Evolutionary conservation across 2,329 filamentous ascomycete genomes (phyloP).

Genomic region (Arthroderma sp.): DNA sequence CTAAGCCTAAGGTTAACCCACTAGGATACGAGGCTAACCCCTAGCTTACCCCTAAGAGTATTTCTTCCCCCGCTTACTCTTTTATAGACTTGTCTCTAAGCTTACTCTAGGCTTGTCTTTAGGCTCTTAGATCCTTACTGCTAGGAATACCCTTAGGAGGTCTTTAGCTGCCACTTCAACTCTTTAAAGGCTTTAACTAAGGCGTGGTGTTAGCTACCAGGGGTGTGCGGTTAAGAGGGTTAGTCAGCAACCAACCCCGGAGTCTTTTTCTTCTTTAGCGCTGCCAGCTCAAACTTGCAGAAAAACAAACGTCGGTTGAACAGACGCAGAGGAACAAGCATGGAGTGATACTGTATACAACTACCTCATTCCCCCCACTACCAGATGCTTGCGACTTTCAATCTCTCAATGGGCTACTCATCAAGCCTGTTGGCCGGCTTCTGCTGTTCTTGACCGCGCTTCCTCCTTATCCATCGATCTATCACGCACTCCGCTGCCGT

Average conservation of each 20-base stretch:
- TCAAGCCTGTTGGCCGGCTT: conserved; percentile 11
- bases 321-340: neutral
- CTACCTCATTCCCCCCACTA: neutral
- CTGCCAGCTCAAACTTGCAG: neutral
- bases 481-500: neutral
- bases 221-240: too few species aligned
- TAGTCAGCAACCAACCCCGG: neutral
- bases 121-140: too few species aligned
- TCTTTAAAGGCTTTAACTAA: too few species aligned
- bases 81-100: too few species aligned
- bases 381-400: conserved; percentile 1
- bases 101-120: neutral
- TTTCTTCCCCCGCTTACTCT: too few species aligned
- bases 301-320: neutral
- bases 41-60: too few species aligned
- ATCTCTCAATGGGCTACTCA: conserved; percentile 11
- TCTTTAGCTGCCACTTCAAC: too few species aligned
- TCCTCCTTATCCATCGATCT: neutral
- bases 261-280: too few species aligned
- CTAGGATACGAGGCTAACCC: too few species aligned
- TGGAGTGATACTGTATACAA: neutral
- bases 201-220: too few species aligned
- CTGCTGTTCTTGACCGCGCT: neutral
- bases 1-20: too few species aligned
- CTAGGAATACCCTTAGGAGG: too few species aligned